These are phyloP conservation scores for Xerocomellus amylosporus DNA, from an alignment of 768 basidiomycete species.

Conservation along the genomic window DNA sequence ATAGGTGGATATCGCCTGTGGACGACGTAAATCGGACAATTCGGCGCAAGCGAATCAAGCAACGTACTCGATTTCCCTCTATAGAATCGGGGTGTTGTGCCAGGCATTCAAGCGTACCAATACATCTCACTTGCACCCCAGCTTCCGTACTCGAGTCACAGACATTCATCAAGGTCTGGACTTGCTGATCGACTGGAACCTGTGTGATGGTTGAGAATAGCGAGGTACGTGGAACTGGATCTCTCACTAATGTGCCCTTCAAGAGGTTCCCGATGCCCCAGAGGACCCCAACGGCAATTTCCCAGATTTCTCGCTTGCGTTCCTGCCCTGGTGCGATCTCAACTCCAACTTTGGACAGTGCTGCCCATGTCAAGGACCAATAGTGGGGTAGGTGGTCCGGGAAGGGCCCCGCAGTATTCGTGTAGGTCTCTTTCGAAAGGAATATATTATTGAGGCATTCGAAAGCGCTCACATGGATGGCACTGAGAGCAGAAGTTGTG, in stretches of 20 bases:
- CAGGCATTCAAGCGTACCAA: constrained; percentile 83
- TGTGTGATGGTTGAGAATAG: constrained; percentile 24
- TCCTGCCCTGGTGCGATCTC: constrained; percentile 64
- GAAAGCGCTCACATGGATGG: constrained; percentile 79
- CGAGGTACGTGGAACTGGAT: neutral
- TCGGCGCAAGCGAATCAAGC: constrained; percentile 12
- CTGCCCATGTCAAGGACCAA: constrained; percentile 66
- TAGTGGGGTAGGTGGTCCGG: constrained; percentile 32
- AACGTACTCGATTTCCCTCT: constrained; percentile 49
- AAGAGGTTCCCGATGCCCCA: constrained; percentile 86
- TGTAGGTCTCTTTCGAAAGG: constrained; percentile 56
- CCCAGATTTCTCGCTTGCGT: constrained; percentile 71
- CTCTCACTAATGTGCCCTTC: constrained; percentile 60
- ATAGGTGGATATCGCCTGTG: constrained; percentile 61
- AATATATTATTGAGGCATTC: constrained; percentile 92
- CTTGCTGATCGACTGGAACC: constrained; percentile 60
- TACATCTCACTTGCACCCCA: constrained; percentile 65
- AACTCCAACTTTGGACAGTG: constrained; percentile 57
- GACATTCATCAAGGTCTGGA: constrained; percentile 62
- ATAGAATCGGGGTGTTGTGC: constrained; percentile 66
- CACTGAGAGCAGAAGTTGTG: constrained; percentile 79
- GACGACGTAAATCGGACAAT: neutral
- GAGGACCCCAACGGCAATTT: constrained; percentile 74
- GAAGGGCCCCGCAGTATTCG: too few relatives aligned
- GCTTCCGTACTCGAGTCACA: constrained; percentile 55